Conservation (phyloP, 129 eudicot genomes). For the Artemisia annua region DNA sequence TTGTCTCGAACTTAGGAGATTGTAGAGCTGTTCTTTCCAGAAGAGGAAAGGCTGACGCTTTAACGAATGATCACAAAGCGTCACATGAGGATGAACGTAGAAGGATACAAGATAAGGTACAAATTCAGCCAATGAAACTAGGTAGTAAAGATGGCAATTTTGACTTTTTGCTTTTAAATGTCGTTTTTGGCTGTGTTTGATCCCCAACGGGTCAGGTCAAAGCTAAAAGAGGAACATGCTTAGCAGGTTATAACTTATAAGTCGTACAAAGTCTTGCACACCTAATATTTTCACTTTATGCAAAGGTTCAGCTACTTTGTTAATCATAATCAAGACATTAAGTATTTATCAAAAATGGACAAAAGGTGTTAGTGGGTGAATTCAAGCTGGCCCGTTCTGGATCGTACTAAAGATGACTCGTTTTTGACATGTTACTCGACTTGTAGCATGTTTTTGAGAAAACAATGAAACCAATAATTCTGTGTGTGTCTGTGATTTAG, state of each 20-base stretch:
- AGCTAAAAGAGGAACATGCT: not conserved
- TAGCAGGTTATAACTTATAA: not conserved
- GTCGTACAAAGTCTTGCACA: too few species aligned
- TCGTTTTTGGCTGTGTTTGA: not conserved
- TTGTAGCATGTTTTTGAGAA: slow-evolving; percentile 2
- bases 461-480: slow-evolving; percentile 1
- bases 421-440: not conserved
- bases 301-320: not conserved
- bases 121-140: not conserved
- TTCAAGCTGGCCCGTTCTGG: not conserved
- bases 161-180: not conserved
- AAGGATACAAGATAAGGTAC: slow-evolving; percentile 81
- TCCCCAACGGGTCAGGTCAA: not conserved
- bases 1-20: slow-evolving; percentile 85
- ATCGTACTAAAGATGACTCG: not conserved
- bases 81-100: slow-evolving; percentile 67
- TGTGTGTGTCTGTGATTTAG: slow-evolving; percentile 36
- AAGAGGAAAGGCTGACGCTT: slow-evolving; percentile 70
- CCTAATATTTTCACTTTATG: not conserved
- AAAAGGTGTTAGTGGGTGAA: slow-evolving; percentile 1
- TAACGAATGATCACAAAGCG: slow-evolving; percentile 84
- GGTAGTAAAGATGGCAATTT: not conserved
- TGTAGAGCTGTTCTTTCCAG: slow-evolving; percentile 87
- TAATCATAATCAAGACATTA: not conserved
- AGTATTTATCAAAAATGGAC: not conserved